A percentile compares a stretch with the other conserved stretches of the same genome.
Evolutionary conservation across 1,284 basidiomycete species (phyloP).

Genomic region (Mycosarcoma maydis): DNA sequence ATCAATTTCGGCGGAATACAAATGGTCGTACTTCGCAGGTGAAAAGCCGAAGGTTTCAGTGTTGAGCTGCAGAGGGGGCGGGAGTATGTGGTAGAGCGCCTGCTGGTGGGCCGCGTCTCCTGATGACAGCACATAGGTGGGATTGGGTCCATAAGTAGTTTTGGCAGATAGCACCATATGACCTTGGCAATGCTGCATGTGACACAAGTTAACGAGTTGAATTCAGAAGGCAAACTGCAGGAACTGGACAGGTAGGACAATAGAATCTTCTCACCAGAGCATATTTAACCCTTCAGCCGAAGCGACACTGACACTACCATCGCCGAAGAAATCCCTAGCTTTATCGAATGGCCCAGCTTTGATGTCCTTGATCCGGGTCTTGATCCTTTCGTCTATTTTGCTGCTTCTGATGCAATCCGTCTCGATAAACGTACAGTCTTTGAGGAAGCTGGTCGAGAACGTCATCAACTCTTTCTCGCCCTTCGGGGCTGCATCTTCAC

Average conservation of each 20-base stretch:
- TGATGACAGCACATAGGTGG: constrained; percentile 12
- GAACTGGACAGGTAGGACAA: no score
- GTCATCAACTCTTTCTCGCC: constrained; percentile 12
- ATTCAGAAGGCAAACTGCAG: not conserved
- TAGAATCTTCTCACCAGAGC: no score
- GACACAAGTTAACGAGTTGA: not conserved
- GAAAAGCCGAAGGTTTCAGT: constrained; percentile 4
- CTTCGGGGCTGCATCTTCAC: constrained; percentile 15
- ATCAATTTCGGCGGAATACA: constrained; percentile 5
- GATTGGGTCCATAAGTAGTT: not conserved
- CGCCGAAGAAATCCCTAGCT: constrained; percentile 27
- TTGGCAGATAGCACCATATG: constrained; percentile 16
- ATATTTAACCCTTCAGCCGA: constrained; percentile 19
- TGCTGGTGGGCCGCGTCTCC: constrained; percentile 29
- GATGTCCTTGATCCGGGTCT: constrained; percentile 1
- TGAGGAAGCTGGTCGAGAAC: constrained; percentile 20
- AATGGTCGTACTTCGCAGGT: not conserved
- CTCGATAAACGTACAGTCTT: constrained; percentile 9
- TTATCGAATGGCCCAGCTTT: constrained; percentile 18
- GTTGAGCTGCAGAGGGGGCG: constrained; percentile 16
- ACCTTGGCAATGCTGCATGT: constrained; percentile 22
- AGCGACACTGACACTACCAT: constrained; percentile 8
- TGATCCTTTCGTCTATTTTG: not conserved
- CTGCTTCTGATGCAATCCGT: constrained; percentile 3
- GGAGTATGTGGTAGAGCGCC: constrained; percentile 23